phyloP scores from a whole-genome alignment of 169 alveolate species.

The Plasmodium vinckei region DNA sequence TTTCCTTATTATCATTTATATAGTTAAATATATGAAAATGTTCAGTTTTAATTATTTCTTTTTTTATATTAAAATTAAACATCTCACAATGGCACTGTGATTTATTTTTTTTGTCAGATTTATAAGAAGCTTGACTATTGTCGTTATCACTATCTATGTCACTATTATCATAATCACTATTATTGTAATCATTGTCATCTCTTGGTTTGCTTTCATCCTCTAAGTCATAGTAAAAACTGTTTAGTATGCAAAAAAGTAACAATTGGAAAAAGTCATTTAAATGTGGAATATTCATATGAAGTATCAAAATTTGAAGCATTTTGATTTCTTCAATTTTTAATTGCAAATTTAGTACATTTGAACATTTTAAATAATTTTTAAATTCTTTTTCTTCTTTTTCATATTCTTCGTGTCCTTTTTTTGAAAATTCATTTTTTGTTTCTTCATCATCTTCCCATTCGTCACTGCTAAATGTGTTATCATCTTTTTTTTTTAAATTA shows the following conservation, averaged over 20 bases:
- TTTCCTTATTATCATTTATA: slow-evolving; percentile 4
- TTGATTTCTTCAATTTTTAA: slow-evolving; percentile 39
- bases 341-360: slow-evolving; percentile 39
- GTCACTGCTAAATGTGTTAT: background rate
- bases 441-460: background rate
- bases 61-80: slow-evolving; percentile 20
- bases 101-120: background rate
- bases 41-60: slow-evolving; percentile 36
- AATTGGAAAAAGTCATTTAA: slow-evolving; percentile 42
- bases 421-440: background rate
- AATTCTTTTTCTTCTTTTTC: slow-evolving; percentile 19
- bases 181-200: background rate
- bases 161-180: background rate
- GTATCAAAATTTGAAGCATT: slow-evolving; percentile 40
- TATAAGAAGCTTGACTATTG: too few species aligned
- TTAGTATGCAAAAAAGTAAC: slow-evolving; percentile 50
- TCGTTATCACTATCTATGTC: background rate
- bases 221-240: slow-evolving; percentile 21
- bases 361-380: slow-evolving; percentile 7
- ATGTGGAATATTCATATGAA: slow-evolving; percentile 60
- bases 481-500: background rate
- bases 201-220: background rate
- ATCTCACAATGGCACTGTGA: slow-evolving; percentile 38
- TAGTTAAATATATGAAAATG: slow-evolving; percentile 15
- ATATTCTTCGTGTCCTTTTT: slow-evolving; percentile 1